Base-by-base conservation (phyloP, 2,329 filamentous ascomycete species). In the Fusarium anthophilum region DNA sequence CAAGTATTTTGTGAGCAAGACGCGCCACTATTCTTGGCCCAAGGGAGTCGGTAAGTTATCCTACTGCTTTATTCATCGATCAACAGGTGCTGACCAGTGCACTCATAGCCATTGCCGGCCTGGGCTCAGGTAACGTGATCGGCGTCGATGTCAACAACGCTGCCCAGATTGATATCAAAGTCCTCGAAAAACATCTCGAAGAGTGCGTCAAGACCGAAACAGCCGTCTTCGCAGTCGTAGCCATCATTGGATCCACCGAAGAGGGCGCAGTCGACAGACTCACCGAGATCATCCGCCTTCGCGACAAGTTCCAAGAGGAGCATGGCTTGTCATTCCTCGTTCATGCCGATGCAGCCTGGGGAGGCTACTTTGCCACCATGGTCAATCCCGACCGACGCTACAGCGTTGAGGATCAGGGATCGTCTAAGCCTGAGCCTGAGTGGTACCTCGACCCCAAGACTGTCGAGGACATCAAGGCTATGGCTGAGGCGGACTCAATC, bases 261-360 rank as follows among this genome's bases (percentile, higher is more conserved):
- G 83, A 87, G 74, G 86, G 86, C 1, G 84, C 84, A 2, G 84
- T 85, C 4, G 86, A 87, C 63, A 78, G 80, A 3, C 72, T 87
- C 1, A 72, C 73, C 2, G 71, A 80, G 1, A 83, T 87, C 24
- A 54, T 87, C 6, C 71, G 76, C 2, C 72, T 87, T 10, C 82
- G 86, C 8, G 78, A 82, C n/a, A 73, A 80, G 26, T 84, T 83
- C 55, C 84, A 86, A 69, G 76, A 77, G 53, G 76, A 78, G 7
- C 65, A 80, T 24, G 86, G 86, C 0, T 73, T 87, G 0, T 86
- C 84, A 0, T 87, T 87, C 57, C 63, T 85, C 0, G 79, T 87
- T 13, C 86, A 87, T 58, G 84, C 80, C 3, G 86, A 87, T 67
- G 86, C 84, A 1, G 85, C 86, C 2, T 87, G 86, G 86, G 85